Evolutionary conservation across 768 basidiomycete genomes (phyloP).

Genomic region (Tylopilus sp.): DNA sequence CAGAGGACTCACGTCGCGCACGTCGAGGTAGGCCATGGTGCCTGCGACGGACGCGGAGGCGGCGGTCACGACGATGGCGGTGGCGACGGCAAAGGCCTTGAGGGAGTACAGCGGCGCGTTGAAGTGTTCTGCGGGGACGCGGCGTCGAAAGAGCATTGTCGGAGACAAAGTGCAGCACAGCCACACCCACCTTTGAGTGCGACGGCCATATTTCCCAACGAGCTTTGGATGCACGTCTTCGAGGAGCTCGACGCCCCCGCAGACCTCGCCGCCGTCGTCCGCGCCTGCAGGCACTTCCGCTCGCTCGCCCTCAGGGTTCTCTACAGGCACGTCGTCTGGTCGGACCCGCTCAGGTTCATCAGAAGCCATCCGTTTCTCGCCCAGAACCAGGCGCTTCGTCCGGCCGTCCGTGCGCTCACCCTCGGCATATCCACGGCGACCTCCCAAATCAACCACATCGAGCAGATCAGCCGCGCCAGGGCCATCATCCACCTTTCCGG

Average conservation of each 20-base stretch:
- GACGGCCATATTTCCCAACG: conserved; percentile 33
- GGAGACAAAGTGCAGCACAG: too few relatives aligned
- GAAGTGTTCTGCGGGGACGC: conserved; percentile 31
- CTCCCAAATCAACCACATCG: conserved; percentile 21
- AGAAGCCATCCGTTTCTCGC: conserved; percentile 19
- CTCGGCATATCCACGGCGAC: conserved; percentile 25
- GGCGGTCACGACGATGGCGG: conserved; percentile 49
- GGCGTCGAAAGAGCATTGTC: too few relatives aligned
- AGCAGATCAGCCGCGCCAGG: conserved; percentile 27
- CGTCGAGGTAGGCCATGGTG: conserved; percentile 50
- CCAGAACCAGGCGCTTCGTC: conserved; percentile 1
- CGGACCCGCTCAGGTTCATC: conserved; percentile 26
- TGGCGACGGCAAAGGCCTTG: conserved; percentile 67
- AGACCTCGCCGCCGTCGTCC: conserved; percentile 33
- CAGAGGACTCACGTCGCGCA: conserved; percentile 43
- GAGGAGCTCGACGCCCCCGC: conserved; percentile 28
- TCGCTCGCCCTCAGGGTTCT: conserved; percentile 28
- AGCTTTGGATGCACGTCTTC: conserved; percentile 39
- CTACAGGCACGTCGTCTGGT: conserved; percentile 36
- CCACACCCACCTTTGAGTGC: not conserved
- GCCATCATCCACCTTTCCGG: conserved; percentile 20
- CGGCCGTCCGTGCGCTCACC: conserved; percentile 22
- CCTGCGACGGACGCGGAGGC: conserved; percentile 45
- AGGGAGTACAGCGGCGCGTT: conserved; percentile 52
- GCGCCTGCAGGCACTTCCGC: conserved; percentile 31